Percentiles rank a stretch among this genome's conserved stretches.
phyloP scores from a whole-genome alignment of 192 early-diverging fungal genomes.

The Gigaspora rosea region DNA sequence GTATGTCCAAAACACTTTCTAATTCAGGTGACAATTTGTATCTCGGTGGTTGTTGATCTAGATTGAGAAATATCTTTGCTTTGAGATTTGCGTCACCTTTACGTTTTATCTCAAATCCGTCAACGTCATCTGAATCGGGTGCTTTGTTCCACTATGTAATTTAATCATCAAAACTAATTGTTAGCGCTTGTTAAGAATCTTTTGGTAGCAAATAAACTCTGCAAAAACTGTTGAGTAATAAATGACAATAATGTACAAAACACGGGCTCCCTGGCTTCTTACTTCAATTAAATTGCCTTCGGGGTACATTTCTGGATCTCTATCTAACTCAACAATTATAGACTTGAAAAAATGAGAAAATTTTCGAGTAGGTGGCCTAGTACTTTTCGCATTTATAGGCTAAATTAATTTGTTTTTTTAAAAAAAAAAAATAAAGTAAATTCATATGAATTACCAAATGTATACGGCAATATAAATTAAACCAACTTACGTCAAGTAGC shows the following conservation, averaged over 20 bases:
- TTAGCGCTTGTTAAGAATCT: no score
- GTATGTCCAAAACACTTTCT: conserved; percentile 75
- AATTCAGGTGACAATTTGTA: conserved; percentile 78
- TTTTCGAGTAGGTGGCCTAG: conserved; percentile 65
- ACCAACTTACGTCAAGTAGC: conserved; percentile 69
- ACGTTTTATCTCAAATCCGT: conserved; percentile 94
- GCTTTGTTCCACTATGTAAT: conserved; percentile 60
- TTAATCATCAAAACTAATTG: no score
- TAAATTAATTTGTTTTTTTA: background rate
- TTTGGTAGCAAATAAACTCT: no score
- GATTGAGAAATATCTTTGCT: conserved; percentile 74
- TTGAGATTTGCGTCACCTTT: conserved; percentile 84
- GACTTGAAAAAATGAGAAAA: conserved; percentile 86
- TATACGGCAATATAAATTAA: background rate
- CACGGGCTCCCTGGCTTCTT: background rate
- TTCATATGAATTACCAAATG: background rate
- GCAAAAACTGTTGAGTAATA: no score
- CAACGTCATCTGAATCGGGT: conserved; percentile 52
- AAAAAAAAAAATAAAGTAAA: background rate
- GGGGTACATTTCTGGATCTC: conserved; percentile 73
- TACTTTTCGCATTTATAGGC: conserved; percentile 56
- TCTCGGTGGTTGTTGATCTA: conserved; percentile 78
- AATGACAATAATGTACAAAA: no score
- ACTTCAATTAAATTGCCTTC: conserved; percentile 81
- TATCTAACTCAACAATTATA: conserved; percentile 82